Conservation (phyloP, 768 basidiomycete species). For the Rubroboletus satanas region DNA sequence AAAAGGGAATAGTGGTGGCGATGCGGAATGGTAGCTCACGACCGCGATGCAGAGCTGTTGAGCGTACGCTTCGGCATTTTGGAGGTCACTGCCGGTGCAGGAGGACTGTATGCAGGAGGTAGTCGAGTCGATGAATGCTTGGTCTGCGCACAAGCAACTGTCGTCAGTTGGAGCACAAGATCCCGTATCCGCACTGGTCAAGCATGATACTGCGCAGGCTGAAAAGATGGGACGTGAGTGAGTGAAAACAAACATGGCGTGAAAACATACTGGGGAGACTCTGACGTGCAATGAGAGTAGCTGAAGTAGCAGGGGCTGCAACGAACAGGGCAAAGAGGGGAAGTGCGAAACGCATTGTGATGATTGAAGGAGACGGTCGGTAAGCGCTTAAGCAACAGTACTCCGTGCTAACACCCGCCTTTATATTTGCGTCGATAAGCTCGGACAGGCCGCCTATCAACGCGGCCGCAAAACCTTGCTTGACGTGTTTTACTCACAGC, state of each 20-base stretch:
- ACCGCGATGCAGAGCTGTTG: conserved; percentile 43
- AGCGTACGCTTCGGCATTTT: conserved; percentile 39
- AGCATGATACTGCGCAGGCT: conserved; percentile 55
- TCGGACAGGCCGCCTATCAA: background rate
- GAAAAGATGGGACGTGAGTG: background rate
- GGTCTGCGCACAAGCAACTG: conserved; percentile 53
- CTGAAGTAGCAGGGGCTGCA: conserved; percentile 14
- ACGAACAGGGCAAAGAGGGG: conserved; percentile 12
- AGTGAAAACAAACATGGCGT: background rate
- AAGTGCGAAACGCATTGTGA: conserved; percentile 18
- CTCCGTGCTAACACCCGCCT: background rate
- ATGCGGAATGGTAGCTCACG: conserved; percentile 33
- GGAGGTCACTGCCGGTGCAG: conserved; percentile 49
- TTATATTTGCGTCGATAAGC: background rate
- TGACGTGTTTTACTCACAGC: background rate
- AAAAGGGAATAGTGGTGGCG: background rate
- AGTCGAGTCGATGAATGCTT: conserved; percentile 42
- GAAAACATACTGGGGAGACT: conserved; percentile 21
- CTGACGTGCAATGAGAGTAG: conserved; percentile 20
- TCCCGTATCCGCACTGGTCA: conserved; percentile 39
- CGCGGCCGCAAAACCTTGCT: background rate
- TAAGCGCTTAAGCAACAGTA: too few species aligned
- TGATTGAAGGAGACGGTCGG: background rate
- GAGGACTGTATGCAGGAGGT: conserved; percentile 45
- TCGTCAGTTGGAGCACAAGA: conserved; percentile 48